These are phyloP conservation scores for Gymnopilus junonius DNA, from an alignment of 768 basidiomycete species.

Conservation along the genomic window DNA sequence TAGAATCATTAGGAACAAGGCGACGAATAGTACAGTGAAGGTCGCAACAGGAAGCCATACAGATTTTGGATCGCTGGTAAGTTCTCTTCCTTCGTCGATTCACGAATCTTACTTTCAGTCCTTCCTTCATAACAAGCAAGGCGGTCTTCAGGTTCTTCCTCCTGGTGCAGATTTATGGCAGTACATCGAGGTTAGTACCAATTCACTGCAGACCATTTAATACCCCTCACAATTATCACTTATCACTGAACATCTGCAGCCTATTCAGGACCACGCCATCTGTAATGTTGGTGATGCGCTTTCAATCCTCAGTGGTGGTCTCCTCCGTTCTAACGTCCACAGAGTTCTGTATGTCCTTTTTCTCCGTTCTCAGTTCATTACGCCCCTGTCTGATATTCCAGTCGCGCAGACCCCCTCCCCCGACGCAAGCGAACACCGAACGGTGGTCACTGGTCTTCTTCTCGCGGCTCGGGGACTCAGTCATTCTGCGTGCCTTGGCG, in stretches of 20 bases:
- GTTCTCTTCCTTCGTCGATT: conserved; percentile 11
- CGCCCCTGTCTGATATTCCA: not conserved
- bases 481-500: conserved; percentile 52
- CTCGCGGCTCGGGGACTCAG: conserved; percentile 60
- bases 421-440: conserved; percentile 52
- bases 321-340: conserved; percentile 66
- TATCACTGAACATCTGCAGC: conserved; percentile 29
- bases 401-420: conserved; percentile 56
- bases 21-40: conserved; percentile 38
- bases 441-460: conserved; percentile 77
- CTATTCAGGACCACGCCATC: conserved; percentile 58
- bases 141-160: conserved; percentile 70
- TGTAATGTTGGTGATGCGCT: conserved; percentile 71
- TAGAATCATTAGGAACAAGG: conserved; percentile 55
- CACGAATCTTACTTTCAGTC: conserved; percentile 40
- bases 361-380: not conserved
- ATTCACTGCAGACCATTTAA: too few species aligned
- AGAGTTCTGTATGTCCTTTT: conserved; percentile 53
- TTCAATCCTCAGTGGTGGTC: conserved; percentile 63
- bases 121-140: conserved; percentile 70
- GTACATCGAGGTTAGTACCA: conserved; percentile 57
- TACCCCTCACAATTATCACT: not conserved
- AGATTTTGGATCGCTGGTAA: conserved; percentile 72
- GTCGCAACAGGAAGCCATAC: conserved; percentile 65
- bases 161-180: conserved; percentile 68